phyloP scores from a whole-genome alignment of 495 filamentous ascomycete genomes.

The Aspergillus biplanus region DNA sequence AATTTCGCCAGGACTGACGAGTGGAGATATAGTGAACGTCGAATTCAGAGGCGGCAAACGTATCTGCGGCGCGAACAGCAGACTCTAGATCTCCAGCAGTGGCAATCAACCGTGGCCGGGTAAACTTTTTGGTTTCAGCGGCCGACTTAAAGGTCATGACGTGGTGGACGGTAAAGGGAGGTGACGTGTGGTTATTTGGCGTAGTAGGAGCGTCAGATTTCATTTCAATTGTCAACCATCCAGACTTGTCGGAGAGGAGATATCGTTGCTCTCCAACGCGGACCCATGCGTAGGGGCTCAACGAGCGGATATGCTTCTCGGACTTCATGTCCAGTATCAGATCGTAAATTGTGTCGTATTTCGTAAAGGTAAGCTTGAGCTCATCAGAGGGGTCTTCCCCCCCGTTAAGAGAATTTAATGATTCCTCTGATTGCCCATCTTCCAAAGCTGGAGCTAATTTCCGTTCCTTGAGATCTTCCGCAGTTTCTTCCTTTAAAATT shows the following conservation, averaged over 20 bases:
- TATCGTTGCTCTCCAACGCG: slow-evolving; percentile 65
- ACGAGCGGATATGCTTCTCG: slow-evolving; percentile 74
- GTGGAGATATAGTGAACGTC: slow-evolving; percentile 59
- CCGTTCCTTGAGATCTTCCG: slow-evolving; percentile 58
- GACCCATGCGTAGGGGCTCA: slow-evolving; percentile 82
- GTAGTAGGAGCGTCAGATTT: slow-evolving; percentile 1
- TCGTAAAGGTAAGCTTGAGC: slow-evolving; percentile 63
- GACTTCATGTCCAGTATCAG: slow-evolving; percentile 79
- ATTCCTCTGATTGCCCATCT: slow-evolving; percentile 4
- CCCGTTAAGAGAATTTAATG: not conserved
- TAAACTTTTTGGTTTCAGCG: slow-evolving; percentile 45
- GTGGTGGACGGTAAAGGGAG: slow-evolving; percentile 34
- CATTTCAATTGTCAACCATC: slow-evolving; percentile 65
- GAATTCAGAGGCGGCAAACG: slow-evolving; percentile 68
- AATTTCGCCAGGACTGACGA: slow-evolving; percentile 66
- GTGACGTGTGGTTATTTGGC: not conserved
- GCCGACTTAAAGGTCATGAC: slow-evolving; percentile 37
- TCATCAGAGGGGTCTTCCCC: slow-evolving; percentile 23
- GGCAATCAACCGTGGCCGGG: slow-evolving; percentile 67
- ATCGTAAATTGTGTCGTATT: slow-evolving; percentile 88
- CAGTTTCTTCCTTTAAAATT: slow-evolving; percentile 64
- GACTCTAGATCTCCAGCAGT: slow-evolving; percentile 61
- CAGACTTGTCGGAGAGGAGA: slow-evolving; percentile 57
- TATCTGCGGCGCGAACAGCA: slow-evolving; percentile 83
- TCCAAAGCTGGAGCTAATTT: slow-evolving; percentile 45